Evolutionary conservation across 2,329 filamentous ascomycete species (phyloP).

Genomic region (Neofusicoccum laricinum): DNA sequence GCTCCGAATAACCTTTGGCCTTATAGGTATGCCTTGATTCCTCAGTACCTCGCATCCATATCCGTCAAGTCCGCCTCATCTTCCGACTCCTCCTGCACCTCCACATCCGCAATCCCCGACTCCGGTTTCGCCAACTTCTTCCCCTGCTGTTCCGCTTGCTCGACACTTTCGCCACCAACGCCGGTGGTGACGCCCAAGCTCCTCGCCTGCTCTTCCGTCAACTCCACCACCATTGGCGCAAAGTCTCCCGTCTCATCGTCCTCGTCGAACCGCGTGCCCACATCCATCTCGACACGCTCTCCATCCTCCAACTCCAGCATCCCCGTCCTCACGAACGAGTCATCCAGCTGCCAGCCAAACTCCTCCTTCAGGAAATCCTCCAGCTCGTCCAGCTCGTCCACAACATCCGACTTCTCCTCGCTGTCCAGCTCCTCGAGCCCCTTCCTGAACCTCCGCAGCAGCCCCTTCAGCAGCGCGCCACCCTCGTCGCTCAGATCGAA

Average conservation of each 20-base stretch:
- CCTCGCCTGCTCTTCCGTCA: constrained; percentile 43
- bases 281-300: constrained; percentile 59
- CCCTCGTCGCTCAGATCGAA: constrained; percentile 58
- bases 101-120: constrained; percentile 19
- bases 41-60: constrained; percentile 37
- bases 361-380: constrained; percentile 53
- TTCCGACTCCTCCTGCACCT: constrained; percentile 32
- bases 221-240: constrained; percentile 59
- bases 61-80: constrained; percentile 38
- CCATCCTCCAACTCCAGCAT: constrained; percentile 62
- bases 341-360: constrained; percentile 59
- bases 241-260: constrained; percentile 65
- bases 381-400: constrained; percentile 54
- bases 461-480: constrained; percentile 49
- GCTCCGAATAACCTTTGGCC: no score
- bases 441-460: constrained; percentile 53
- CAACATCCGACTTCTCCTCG: constrained; percentile 43
- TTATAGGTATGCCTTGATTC: no score
- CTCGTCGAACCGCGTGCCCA: constrained; percentile 50
- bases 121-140: constrained; percentile 30
- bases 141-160: constrained; percentile 30
- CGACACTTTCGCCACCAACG: constrained; percentile 20
- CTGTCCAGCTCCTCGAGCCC: constrained; percentile 49
- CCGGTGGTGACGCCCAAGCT: constrained; percentile 31
- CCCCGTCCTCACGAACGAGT: constrained; percentile 53